phyloP scores from a whole-genome alignment of 768 basidiomycete genomes.

The Leucogyrophana mollusca region DNA sequence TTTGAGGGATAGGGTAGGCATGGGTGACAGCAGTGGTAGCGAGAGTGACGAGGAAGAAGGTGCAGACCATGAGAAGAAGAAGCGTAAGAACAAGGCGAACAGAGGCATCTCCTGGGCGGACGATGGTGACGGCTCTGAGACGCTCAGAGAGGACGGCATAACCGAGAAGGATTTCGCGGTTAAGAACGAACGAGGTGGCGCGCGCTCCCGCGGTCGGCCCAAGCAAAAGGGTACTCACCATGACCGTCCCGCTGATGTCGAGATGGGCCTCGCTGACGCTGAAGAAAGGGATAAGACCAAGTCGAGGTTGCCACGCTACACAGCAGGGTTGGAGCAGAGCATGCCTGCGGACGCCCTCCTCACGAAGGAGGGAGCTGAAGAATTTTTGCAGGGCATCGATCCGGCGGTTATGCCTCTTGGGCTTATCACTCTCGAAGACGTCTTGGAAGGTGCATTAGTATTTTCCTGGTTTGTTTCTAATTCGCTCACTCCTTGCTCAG shows the following conservation, averaged over 20 bases:
- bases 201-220: slow-evolving; percentile 12
- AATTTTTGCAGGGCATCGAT: slow-evolving; percentile 83
- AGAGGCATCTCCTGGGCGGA: slow-evolving; percentile 31
- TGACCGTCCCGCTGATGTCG: slow-evolving; percentile 20
- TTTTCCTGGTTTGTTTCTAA: too few relatives aligned
- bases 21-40: slow-evolving; percentile 61
- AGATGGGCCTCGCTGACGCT: slow-evolving; percentile 18
- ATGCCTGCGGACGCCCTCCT: slow-evolving; percentile 90
- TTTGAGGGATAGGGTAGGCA: slow-evolving; percentile 70
- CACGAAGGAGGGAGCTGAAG: slow-evolving; percentile 70
- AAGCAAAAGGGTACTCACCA: slow-evolving; percentile 10
- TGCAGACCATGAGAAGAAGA: slow-evolving; percentile 17
- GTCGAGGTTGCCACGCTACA: slow-evolving; percentile 25
- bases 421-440: slow-evolving; percentile 92
- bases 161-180: slow-evolving; percentile 16
- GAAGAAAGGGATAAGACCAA: slow-evolving; percentile 19
- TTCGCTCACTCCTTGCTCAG: slow-evolving; percentile 44
- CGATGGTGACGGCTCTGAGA: slow-evolving; percentile 28
- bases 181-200: slow-evolving; percentile 7
- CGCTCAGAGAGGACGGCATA: slow-evolving; percentile 22
- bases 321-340: slow-evolving; percentile 66
- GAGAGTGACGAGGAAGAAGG: slow-evolving; percentile 39
- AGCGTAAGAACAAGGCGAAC: slow-evolving; percentile 18
- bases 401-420: slow-evolving; percentile 83
- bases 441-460: slow-evolving; percentile 83